Evolutionary conservation across 2,329 filamentous ascomycete genomes (phyloP).

Genomic region (Penicillium palitans): DNA sequence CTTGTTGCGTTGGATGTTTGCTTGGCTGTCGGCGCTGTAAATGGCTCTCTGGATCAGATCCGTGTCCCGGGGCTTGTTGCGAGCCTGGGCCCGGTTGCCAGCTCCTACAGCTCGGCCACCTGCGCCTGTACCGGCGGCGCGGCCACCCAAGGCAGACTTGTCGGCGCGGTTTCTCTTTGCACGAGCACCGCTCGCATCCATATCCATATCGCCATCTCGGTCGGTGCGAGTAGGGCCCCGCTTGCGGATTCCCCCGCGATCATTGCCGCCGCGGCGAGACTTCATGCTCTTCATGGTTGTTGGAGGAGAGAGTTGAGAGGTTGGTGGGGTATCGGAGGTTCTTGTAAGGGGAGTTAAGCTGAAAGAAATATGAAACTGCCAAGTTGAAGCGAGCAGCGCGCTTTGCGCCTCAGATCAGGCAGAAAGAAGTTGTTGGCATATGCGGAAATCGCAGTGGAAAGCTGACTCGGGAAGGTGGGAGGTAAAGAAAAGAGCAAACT

Average conservation of each 20-base stretch:
- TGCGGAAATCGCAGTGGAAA: constrained; percentile 9
- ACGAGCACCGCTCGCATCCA: constrained; percentile 51
- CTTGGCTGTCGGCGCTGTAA: constrained; percentile 35
- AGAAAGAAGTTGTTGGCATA: constrained; percentile 25
- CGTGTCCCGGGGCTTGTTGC: constrained; percentile 36
- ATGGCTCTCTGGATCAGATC: constrained; percentile 42
- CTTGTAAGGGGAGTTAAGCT: not conserved
- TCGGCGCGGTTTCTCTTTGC: constrained; percentile 34
- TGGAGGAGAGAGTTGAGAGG: not conserved
- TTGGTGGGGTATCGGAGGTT: not conserved
- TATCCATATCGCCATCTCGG: constrained; percentile 62
- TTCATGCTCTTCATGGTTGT: constrained; percentile 36
- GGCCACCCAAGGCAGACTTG: constrained; percentile 5
- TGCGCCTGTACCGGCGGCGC: constrained; percentile 1
- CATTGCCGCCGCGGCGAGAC: constrained; percentile 32
- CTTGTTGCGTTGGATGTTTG: constrained; percentile 42
- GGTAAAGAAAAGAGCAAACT: not conserved
- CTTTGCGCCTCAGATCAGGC: constrained; percentile 29
- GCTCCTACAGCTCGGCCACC: constrained; percentile 32
- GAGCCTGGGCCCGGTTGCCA: constrained; percentile 25
- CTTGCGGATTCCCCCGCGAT: constrained; percentile 55
- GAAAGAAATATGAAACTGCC: constrained; percentile 3
- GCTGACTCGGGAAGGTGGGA: not conserved
- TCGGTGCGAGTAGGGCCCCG: constrained; percentile 51
- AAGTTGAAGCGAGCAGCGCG: constrained; percentile 21